Base-by-base conservation (phyloP, 345 rosid species). In the Microthlaspi erraticum region DNA sequence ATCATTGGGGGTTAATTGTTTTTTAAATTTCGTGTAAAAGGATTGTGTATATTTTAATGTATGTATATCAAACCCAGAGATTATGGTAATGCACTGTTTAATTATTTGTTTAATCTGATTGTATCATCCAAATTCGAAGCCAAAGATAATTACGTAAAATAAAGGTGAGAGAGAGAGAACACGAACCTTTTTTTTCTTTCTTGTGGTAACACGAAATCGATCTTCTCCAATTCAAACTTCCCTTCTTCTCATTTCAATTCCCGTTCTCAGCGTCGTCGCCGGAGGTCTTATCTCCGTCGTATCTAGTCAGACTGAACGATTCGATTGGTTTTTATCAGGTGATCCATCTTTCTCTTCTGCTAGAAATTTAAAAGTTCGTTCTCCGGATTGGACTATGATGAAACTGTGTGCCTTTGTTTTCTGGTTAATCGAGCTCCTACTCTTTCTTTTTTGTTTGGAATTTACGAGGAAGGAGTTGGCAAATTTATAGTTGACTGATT, bases 401-500 rank as follows among this genome's bases (percentile, higher is more conserved):
- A 58, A 46, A 49, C 45, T 49, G 8, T 73, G 3, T 46, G 33
- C 12, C 14, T 53, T 57, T 55, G 26, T 19, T 32, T 19, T 33
- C 48, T 64, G 16, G 32, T 45, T 38, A 38, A 46, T 45, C 49
- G 45, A 65, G 66, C 67, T 66, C 8, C 0, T n/a, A 29, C 0
- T 38, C 26, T 36, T 14, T 39, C 53, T 51, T 57, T 1, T 20
- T 45, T n/a, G 3, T 26, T 7, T 36, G 13, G 63, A 36, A 7
- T 29, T 18, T 60, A 6, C 41, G 42, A 49, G 36, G 32, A 60
- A 18, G 18, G 37, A 43, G 64, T 64, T 55, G 10, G n/a, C 4
- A 7, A 72, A 18, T 33, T 51, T 57, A 10, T 18, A 59, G 72
- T 66, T 74, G 72, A 65, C 77, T 73, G 77, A 48, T 73, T 57